Base-by-base conservation (phyloP, 2,329 filamentous ascomycete genomes). In the Talaromyces sp. region DNA sequence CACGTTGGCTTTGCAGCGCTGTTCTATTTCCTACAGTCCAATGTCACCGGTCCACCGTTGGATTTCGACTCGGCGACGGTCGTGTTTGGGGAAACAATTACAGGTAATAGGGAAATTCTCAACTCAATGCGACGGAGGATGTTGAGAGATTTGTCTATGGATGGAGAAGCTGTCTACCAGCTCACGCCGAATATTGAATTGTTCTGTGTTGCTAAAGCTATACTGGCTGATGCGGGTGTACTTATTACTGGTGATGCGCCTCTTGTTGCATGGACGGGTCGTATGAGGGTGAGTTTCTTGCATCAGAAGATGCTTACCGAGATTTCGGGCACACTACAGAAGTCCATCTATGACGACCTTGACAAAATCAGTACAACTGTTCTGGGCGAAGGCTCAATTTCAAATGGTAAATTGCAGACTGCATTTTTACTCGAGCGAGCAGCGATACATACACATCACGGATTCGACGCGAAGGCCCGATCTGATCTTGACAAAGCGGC, bases 11-110 rank as follows among this genome's bases (percentile, higher is more conserved):
- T 91, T 57, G 88, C 90, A 1, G 86, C 89, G 1, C 82, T 97
- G 11, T 85, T 92, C 72, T 86, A 89, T 11, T 97, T 97, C 74
- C 78, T 97, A 16, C 93, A 97, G 75, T 87, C 88, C 0, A 97
- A 92, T 74, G 90, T 96, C 62, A 97, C 93, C 3, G 93, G 93
- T 0, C 93, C 93, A 0, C 89, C 92, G 0, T 81, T 96, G n/a
- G 79, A 82, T 0, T 89, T 87, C 72, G 77, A 77, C 27, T 77
- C 84, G 2, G 78, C 83, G 3, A 77, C 83, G 13, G 68, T 79
- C 1, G 68, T 88, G 6, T 71, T 89, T 3, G 61, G 61, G n/a
- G 37, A 66, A 8, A n/a, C 52, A 16, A 19, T 61, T n/a, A 27
- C 65, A 9, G 33, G 31, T 2, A 70, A 79, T n/a, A 77, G 79